Conservation (phyloP, 2,329 filamentous ascomycete species). For the Basipetospora chlamydospora region DNA sequence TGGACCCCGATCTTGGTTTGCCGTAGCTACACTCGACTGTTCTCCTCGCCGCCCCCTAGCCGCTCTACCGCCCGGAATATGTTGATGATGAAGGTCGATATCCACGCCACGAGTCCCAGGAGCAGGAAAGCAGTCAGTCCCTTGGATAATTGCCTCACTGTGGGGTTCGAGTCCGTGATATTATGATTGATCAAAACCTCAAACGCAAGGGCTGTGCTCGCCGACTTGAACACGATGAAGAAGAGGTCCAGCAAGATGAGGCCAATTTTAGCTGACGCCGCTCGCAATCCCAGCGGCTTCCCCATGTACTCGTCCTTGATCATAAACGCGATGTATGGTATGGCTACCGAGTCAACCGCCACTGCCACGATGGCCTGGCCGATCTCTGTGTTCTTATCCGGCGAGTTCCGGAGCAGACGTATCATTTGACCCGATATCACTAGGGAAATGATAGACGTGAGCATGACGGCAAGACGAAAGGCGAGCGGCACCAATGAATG, state of each 20-base stretch:
- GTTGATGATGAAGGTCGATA: constrained; percentile 78
- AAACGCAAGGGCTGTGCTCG: constrained; percentile 82
- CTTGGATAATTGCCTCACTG: constrained; percentile 27
- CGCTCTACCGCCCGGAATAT: constrained; percentile 55
- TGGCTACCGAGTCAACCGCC: constrained; percentile 72
- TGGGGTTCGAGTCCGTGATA: constrained; percentile 19
- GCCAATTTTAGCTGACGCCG: constrained; percentile 70
- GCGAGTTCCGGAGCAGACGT: constrained; percentile 27
- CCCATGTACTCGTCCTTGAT: constrained; percentile 94
- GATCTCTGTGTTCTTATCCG: constrained; percentile 33
- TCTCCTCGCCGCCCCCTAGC: constrained; percentile 37
- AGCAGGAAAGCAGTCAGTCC: constrained; percentile 67
- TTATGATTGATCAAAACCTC: constrained; percentile 56
- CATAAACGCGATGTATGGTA: constrained; percentile 86
- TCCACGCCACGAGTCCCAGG: constrained; percentile 76
- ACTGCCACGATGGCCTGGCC: constrained; percentile 80
- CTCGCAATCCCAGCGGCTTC: constrained; percentile 77
- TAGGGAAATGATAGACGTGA: constrained; percentile 70
- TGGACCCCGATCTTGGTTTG: too few species aligned
- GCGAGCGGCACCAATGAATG: constrained; percentile 76
- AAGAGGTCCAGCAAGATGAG: constrained; percentile 85
- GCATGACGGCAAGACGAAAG: constrained; percentile 69
- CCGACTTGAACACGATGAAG: constrained; percentile 95
- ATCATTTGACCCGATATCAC: constrained; percentile 66
- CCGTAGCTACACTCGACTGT: constrained; percentile 2